Percentiles rank a stretch among this genome's conserved stretches.
phyloP scores from a whole-genome alignment of 345 rosid genomes.

The Lumnitzera racemosa region DNA sequence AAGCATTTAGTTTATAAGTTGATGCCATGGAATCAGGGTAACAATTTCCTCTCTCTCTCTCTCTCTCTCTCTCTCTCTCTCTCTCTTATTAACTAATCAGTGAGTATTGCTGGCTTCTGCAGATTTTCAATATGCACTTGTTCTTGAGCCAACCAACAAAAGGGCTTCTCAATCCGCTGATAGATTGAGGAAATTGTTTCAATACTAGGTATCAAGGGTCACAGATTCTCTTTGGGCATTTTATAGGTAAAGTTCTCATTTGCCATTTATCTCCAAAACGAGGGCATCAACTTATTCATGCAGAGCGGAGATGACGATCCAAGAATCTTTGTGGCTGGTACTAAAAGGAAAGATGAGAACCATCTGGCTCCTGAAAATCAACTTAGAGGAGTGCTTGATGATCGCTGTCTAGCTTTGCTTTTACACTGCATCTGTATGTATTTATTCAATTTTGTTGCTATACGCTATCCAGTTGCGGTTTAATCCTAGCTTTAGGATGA shows the following conservation, averaged over 20 bases:
- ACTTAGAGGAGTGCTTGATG: not conserved
- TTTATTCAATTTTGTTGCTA: constrained; percentile 32
- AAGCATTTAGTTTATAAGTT: not conserved
- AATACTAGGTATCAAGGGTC: constrained; percentile 8
- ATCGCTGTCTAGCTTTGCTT: constrained; percentile 3
- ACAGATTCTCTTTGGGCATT: not conserved
- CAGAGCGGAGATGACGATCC: not conserved
- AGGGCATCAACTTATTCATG: not conserved
- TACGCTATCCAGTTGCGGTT: no score
- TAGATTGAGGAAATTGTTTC: constrained; percentile 57
- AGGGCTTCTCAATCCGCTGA: constrained; percentile 73
- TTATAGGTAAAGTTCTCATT: not conserved
- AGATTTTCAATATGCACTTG: constrained; percentile 81
- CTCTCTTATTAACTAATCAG: not conserved
- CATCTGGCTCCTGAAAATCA: constrained; percentile 3
- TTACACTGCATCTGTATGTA: constrained; percentile 9
- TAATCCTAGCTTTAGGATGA: no score
- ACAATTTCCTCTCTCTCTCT: not conserved
- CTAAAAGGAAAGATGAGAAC: constrained; percentile 4
- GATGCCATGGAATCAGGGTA: not conserved
- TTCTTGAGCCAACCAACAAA: constrained; percentile 95
- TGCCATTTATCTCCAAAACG: not conserved
- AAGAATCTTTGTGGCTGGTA: not conserved
- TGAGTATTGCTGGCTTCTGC: constrained; percentile 15
- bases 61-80: not conserved